Base-by-base conservation (phyloP, 805 yeast genomes). In the Jamesozyma jinghongensis region DNA sequence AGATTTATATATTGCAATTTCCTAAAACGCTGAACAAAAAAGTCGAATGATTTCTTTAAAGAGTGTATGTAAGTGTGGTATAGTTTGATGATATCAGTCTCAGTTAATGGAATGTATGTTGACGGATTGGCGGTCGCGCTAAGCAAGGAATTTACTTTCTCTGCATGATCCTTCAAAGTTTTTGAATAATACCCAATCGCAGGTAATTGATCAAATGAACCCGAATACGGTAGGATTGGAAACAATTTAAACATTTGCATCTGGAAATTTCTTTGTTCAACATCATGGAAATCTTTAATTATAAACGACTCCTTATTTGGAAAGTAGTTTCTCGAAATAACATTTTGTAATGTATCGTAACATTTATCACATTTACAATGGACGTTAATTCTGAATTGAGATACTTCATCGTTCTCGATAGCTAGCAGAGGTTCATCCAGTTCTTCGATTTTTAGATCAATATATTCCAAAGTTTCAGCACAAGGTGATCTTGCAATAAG, bases 221-320 rank as follows among this genome's bases (percentile, higher is more conserved):
- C 61, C 4, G 67, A 56, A 42, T 67, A 61, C 4, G 71, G 71
- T 16, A 60, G 47, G 1, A 67, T 57, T 19, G 61, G 53, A 41
- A 50, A 55, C 2, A 62, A 44, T 25, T 53, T 47, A 19, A 59
- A 53, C 36, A 65, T 52, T 17, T 58, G 63, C 11, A 54, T 41
- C 25, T 54, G 47, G 32, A 58, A 61, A 39, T 60, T 57, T 19
- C 62, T 50, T 2, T 51, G 33, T 11, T 55, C 56, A 13, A 55
- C 49, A 30, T 56, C 54, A 6, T 47, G 44, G 11, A 48, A 40
- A 33, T 47, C 44, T 19, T 43, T 45, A 5, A 62, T 46, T 2
- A 36, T 37, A 37, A 46, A 53, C 8, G 62, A 54, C 4, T 53
- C 53, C 14, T 42, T 41, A 4, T 32, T 42, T 10, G 65, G 56